Base-by-base conservation (phyloP, 2,329 filamentous ascomycete genomes). In the Aspergillus unguis region DNA sequence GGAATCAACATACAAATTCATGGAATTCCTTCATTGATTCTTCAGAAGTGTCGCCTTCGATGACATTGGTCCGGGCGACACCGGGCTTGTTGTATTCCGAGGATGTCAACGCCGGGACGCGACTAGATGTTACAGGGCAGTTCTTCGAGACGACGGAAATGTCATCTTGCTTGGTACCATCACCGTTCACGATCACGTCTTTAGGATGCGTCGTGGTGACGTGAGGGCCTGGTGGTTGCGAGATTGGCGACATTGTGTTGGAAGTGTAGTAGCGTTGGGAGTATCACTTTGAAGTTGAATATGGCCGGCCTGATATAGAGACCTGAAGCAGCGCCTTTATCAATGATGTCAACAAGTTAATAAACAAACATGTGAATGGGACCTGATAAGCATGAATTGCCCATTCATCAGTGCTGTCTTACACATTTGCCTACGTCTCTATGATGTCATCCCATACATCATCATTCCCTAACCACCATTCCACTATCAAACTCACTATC, bases 41-140 rank as follows among this genome's bases (percentile, higher is more conserved):
- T n/a, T 44, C 27, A 9, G 47, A 49, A 11, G 32, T 28, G 35
- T 53, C 53, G 4, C 53, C 53, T 1, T 49, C 28, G 17, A 46
- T 44, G 11, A 52, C 47, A 27, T 53, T 53, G 9, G 29, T 44
- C 9, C 53, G 50, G 1, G 55, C 43, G 6, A 51, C 27, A 5
- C 44, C 53, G 1, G 55, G 43, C 11, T 52, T 48, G 4, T 48
- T 27, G 40, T 49, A 36, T 33, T 33, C 44, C 10, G 26, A 17
- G 6, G 44, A 25, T 25, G 5, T 5, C 8, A 28, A 35, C 10
- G 52, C 52, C 2, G 52, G 52, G 10, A 46, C n/a, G 32, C 50
- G 45, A 11, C 43, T 28, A 31, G 38, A 42, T 1, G 47, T 49
- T 6, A 43, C 38, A 8, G 29, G 17, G 31, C 47, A 43, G 23